Percentiles rank a stretch among this genome's conserved stretches.
These are phyloP conservation scores for Xylaria sp. DNA, from an alignment of 2,329 filamentous ascomycete genomes.

Conservation along the genomic window DNA sequence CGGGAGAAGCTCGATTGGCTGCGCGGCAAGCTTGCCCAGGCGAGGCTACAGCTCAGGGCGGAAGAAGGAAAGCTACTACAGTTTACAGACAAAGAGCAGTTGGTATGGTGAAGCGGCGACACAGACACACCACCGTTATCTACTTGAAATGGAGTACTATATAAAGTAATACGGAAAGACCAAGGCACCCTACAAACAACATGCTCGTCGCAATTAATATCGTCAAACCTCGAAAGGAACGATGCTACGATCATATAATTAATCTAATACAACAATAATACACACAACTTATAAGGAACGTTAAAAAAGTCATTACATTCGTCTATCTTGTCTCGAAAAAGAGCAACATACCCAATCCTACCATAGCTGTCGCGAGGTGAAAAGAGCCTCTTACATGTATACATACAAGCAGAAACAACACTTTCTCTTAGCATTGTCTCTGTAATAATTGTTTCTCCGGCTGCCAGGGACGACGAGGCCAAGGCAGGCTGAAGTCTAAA, in stretches of 20 bases:
- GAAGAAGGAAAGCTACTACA: slow-evolving; percentile 13
- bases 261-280: not conserved
- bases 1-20: slow-evolving; percentile 2
- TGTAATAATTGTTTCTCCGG: not conserved
- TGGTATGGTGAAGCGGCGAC: not conserved
- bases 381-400: slow-evolving; percentile 28
- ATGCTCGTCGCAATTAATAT: not conserved
- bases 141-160: not conserved
- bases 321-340: slow-evolving; percentile 31
- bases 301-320: slow-evolving; percentile 35
- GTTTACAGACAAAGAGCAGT: not conserved
- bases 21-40: not conserved
- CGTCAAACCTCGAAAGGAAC: not conserved
- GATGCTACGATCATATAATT: not conserved
- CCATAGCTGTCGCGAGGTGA: slow-evolving; percentile 9
- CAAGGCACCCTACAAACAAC: not conserved
- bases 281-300: slow-evolving; percentile 1
- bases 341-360: slow-evolving; percentile 26
- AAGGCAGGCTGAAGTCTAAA: slow-evolving; percentile 12
- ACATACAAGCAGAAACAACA: slow-evolving; percentile 28
- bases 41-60: not conserved
- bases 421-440: not conserved
- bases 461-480: slow-evolving; percentile 6
- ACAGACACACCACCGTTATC: not conserved
- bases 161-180: too few species aligned